Evolutionary conservation across 1,139 yeast species (phyloP), one percentile per base, ranked within the genome.

Genomic region (Lodderomyces beijingensis): DNA sequence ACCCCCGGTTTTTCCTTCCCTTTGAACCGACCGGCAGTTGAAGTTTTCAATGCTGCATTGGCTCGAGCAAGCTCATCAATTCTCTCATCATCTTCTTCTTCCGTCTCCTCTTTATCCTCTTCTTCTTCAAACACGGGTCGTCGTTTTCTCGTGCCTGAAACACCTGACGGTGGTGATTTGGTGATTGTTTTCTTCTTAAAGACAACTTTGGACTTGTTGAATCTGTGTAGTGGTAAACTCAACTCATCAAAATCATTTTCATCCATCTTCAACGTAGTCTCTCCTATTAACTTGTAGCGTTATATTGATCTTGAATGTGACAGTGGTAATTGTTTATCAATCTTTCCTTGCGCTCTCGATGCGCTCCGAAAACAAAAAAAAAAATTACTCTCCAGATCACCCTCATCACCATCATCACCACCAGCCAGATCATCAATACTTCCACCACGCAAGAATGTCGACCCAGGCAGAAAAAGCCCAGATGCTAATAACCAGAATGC

Each of bases 401-500:
- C 38, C 8, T 35, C 33, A 3, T 35, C 36, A 14, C 36, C 38
- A 10, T 33, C 37, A 2, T 27, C 33, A 4, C 30, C 32, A 11
- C 32, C 33, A 30, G 34, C 32, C 7, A 19, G 9, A 19, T 19
- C 10, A 19, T 19, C 21, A 19, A 19, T 10, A 8, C 21, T 19
- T 8, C 10, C 7, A 7, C 10, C 21, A 19, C 21, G 21, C 21
- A 7, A 19, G 21, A 19, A 19, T 19, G 21, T 19, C 21, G 9
- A 10, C 9, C 10, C 34, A 73, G 12, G 65, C 80, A 5, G 71
- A 68, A 25, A 59, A 59, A 36, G 84, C 89, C 0, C 60, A 63
- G 37, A 59, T 59, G 32, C 68, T 84, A 40, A 87, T 84, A 50
- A 53, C 56, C 42, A 60, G 64, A 47, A 83, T 84, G 93, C 51